These are phyloP conservation scores for Aspergillus caelatus DNA, from an alignment of 2,329 filamentous ascomycete genomes.

Conservation along the genomic window DNA sequence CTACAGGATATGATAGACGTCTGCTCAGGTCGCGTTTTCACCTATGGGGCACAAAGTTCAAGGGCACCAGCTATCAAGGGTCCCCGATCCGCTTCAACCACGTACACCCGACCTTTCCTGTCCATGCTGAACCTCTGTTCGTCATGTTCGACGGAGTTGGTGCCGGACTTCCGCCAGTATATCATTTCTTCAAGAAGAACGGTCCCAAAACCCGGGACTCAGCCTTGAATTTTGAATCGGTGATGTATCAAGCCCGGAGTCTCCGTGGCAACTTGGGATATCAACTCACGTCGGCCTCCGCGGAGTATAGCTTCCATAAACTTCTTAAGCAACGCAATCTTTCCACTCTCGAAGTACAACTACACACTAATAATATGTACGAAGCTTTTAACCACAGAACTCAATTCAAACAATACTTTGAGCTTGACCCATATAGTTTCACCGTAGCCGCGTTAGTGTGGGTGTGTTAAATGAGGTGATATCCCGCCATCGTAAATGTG, in stretches of 20 bases:
- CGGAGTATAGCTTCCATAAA: not conserved
- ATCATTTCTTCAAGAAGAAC: conserved; percentile 13
- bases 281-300: not conserved
- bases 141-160: not conserved
- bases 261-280: not conserved
- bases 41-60: not conserved
- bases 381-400: not conserved
- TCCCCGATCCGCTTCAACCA: not conserved
- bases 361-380: not conserved
- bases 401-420: not conserved
- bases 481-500: not conserved
- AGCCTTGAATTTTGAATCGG: not conserved
- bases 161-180: conserved; percentile 4
- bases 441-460: not conserved
- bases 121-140: not conserved
- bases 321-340: not conserved
- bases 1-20: conserved; percentile 3
- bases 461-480: conserved; percentile 1
- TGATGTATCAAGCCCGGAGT: not conserved
- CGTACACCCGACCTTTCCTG: not conserved
- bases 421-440: not conserved
- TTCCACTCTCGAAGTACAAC: not conserved
- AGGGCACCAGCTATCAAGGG: not conserved
- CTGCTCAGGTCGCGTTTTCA: not conserved
- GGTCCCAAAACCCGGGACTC: not conserved